Base-by-base conservation (phyloP, 208 protist species). In the Wallacemonas sp. region DNA sequence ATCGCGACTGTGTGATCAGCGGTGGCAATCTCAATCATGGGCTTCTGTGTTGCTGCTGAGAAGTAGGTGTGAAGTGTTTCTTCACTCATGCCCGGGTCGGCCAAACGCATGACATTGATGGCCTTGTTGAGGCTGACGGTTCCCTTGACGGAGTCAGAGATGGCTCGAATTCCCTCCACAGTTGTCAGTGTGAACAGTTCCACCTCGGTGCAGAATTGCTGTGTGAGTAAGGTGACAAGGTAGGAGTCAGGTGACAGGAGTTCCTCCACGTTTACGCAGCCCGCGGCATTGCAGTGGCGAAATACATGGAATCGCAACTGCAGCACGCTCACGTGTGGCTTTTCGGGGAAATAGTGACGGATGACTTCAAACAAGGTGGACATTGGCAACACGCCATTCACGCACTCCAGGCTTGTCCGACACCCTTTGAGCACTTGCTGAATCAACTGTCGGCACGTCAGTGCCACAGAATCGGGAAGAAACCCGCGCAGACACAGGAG, bases 131-230 rank as follows among this genome's bases (percentile, higher is more conserved):
- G 55, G 16, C 57, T 16, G n/a, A 93, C 79, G 17, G 32, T 70
- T 44, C 71, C 76, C 24, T 63, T 71, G 23, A 65, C 71, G 16
- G 44, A 46, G 39, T 93, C 85, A 12, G 71, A 76, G 12, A 69
- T 61, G 8, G 65, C 57, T 14, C 90, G 84, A 30, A 93, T 75
- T 19, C 70, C 70, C 52, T 96, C 87, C 16, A 89, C 76, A 8
- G 90, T 85, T 9, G 65, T 64, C 33, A 96, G 63, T 0, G 90
- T 93, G 60, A 92, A 91, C 61, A 71, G 69, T 65, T 93, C 90
- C 32, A 93, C 83, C 55, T 92, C 87, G 21, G 72, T 69, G 47
- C 88, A 43, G 54, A 87, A 82, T 58, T 93, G 87, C 46, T 74
- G 65, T 57, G 83, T 87, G 34, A 96, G 72, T 8, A 92, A 58